Conservation (phyloP, 1,284 basidiomycete genomes). For the Inonotus obliquus region DNA sequence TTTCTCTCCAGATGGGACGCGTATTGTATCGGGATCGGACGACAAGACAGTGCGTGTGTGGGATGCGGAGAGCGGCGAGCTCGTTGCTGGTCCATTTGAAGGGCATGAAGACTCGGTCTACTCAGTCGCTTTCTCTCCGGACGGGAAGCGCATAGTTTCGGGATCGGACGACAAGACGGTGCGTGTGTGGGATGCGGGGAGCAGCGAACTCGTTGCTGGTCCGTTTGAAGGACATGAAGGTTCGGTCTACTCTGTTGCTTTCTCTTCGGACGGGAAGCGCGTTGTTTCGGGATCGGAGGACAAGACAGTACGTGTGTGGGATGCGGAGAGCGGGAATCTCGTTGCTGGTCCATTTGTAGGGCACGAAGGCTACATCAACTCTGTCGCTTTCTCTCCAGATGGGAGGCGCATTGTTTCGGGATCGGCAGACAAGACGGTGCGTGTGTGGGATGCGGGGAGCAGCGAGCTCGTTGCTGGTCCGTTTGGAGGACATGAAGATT, state of each 20-base stretch:
- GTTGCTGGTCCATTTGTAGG: neutral
- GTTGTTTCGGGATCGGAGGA: too few species aligned
- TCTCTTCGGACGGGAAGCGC: too few species aligned
- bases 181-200: conserved; percentile 66
- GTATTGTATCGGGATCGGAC: neutral
- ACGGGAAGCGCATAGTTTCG: conserved; percentile 80
- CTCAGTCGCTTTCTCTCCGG: conserved; percentile 73
- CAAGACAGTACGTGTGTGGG: too few species aligned
- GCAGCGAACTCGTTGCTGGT: too few species aligned
- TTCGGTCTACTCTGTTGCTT: too few species aligned
- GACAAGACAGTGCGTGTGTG: too few species aligned
- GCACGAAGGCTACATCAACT: too few species aligned
- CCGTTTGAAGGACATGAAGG: too few species aligned
- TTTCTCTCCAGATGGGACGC: neutral
- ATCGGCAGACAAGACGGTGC: too few species aligned
- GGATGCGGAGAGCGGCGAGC: conserved; percentile 81
- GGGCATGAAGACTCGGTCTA: conserved; percentile 94
- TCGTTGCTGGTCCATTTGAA: conserved; percentile 66
- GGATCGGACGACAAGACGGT: conserved; percentile 91
- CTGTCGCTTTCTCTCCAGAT: too few species aligned
- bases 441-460: conserved; percentile 76
- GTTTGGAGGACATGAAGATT: conserved; percentile 2
- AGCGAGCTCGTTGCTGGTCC: conserved; percentile 69
- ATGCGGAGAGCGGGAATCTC: conserved; percentile 10
- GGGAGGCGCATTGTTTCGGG: too few species aligned